Evolutionary conservation across 2,329 filamentous ascomycete genomes (phyloP).

Genomic region (Exophiala mesophila): DNA sequence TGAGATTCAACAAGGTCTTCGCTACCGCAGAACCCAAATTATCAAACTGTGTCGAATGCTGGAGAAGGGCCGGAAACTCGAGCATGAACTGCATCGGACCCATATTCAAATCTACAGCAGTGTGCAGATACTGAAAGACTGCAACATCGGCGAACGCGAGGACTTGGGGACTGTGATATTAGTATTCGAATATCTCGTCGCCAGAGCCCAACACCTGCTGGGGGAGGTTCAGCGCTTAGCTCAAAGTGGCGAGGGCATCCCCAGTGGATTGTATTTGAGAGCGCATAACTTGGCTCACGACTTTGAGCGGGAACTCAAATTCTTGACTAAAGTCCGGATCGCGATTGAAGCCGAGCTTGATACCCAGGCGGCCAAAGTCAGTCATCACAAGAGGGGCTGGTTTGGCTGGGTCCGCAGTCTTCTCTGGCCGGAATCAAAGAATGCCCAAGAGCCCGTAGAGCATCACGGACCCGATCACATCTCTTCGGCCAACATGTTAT

Average conservation of each 20-base stretch:
- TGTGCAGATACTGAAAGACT: not conserved
- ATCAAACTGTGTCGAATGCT: conserved; percentile 3
- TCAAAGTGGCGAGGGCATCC: not conserved
- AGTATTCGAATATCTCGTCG: conserved; percentile 3
- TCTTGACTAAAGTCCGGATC: not conserved
- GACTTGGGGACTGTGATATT: conserved; percentile 9
- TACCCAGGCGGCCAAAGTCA: too few species aligned
- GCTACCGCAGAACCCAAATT: not conserved
- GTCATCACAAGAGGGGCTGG: too few species aligned
- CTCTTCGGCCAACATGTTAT: conserved; percentile 6
- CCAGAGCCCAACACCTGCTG: conserved; percentile 3
- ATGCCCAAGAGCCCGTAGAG: too few species aligned
- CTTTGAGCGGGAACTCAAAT: not conserved
- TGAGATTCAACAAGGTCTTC: conserved; percentile 1
- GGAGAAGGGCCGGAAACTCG: conserved; percentile 1
- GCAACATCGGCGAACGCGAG: conserved; percentile 8
- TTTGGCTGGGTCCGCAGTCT: too few species aligned
- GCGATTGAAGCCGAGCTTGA: not conserved
- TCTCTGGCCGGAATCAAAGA: too few species aligned
- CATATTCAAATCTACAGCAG: conserved; percentile 4
- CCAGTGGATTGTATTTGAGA: conserved; percentile 1
- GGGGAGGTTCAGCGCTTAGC: not conserved
- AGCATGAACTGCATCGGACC: not conserved
- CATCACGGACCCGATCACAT: conserved; percentile 12
- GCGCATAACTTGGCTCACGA: not conserved